Conservation (phyloP, 345 rosid species). For the Sapria himalayana region DNA sequence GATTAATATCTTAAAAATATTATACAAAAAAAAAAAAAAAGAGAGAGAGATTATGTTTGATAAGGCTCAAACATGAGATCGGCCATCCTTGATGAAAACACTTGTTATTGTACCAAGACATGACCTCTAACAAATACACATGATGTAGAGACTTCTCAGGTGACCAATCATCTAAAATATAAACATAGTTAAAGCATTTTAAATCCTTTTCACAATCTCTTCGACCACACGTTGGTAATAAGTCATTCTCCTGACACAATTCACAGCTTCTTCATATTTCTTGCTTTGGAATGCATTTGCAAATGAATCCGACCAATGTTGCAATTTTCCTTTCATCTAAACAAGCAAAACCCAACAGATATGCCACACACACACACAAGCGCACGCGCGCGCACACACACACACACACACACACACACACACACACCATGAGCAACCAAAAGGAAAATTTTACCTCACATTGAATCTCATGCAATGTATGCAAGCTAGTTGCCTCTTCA, state of each 20-base stretch:
- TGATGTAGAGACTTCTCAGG: too few relatives aligned
- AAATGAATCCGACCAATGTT: conserved; percentile 41
- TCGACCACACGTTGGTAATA: conserved; percentile 59
- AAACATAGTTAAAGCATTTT: conserved; percentile 10
- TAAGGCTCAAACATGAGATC: too few relatives aligned
- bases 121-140: too few relatives aligned
- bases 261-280: conserved; percentile 44
- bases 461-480: conserved; percentile 31
- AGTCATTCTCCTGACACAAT: conserved; percentile 65
- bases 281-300: conserved; percentile 26
- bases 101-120: too few relatives aligned
- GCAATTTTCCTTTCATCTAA: conserved; percentile 50
- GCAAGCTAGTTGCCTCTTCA: conserved; percentile 48
- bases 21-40: too few relatives aligned
- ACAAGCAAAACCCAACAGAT: conserved; percentile 7
- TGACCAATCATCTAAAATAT: background rate
- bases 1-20: too few relatives aligned
- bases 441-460: conserved; percentile 27
- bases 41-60: too few relatives aligned
- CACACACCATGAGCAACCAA: conserved; percentile 2
- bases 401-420: background rate
- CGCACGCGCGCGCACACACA: background rate
- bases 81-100: too few relatives aligned
- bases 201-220: conserved; percentile 66
- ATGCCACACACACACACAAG: background rate